A percentile compares a stretch with the other conserved stretches of the same genome.
Evolutionary conservation across 202 grass and related monocot species (phyloP).

Genomic region (Digitaria exilis): DNA sequence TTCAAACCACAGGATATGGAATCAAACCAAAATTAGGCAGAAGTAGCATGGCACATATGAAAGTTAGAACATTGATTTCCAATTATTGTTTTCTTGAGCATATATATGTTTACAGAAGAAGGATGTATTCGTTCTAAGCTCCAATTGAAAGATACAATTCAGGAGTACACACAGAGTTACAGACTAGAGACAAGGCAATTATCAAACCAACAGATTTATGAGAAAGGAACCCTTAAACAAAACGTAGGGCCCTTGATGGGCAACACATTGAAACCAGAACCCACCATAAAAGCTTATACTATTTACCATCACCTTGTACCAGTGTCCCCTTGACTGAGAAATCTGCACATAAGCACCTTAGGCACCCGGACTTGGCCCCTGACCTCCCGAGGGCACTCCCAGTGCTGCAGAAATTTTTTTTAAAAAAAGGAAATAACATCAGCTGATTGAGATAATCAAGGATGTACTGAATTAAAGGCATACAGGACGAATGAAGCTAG

Average conservation of each 20-base stretch:
- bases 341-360: background rate
- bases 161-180: too few relatives aligned
- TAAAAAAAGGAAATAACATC: background rate
- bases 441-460: background rate
- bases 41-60: background rate
- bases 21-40: background rate
- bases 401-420: conserved; percentile 1
- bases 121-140: background rate
- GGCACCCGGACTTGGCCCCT: background rate
- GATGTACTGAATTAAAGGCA: background rate
- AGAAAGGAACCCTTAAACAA: background rate
- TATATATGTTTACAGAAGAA: background rate
- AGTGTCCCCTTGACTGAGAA: background rate
- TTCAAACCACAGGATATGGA: background rate
- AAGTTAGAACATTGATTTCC: background rate
- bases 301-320: background rate
- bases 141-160: background rate
- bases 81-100: background rate
- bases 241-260: background rate
- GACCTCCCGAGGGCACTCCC: background rate
- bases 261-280: background rate
- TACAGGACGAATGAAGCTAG: background rate
- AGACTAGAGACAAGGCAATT: background rate
- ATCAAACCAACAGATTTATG: background rate
- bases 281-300: background rate